Base-by-base conservation (phyloP, 441 rosid genomes). In the Jatropha podagrica region DNA sequence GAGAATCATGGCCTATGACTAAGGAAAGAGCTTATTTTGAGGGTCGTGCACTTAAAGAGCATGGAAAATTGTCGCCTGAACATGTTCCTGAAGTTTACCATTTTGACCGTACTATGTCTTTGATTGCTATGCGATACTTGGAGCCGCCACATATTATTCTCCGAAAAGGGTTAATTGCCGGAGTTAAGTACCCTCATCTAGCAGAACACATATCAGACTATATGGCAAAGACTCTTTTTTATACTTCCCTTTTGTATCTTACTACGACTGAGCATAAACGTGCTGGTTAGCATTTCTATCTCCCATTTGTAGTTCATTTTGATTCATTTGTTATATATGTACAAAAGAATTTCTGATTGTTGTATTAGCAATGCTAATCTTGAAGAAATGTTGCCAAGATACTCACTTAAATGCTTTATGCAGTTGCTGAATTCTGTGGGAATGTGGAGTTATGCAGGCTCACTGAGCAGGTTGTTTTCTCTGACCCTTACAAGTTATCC, bases 1-100 rank as follows among this genome's bases (percentile, higher is more conserved):
- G 99, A 67, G 99, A 93, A 71, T 88, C 98, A 0, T 95, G 97
- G 98, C 94, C 98, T 18, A 87, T 95, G 96, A 90, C 94, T 0
- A 93, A 91, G 84, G 97, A 93, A 80, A 82, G 98, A 74, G 92
- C 96, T 26, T 92, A 90, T 77, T 95, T 93, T 68, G 99, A 95
- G 83, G 88, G 87, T 3, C 4, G 77, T 17, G 85, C 93, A 13
- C 81, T 91, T 80, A 83, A 82, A 78, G 91, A 87, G 78, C 95
- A 92, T 49, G 92, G 94, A 20, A 70, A n/a, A 32, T 81, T 88
- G 74, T 85, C 92, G 49, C 91, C 92, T 0, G 86, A 83, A 74
- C 93, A 90, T 88, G 97, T 89, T 71, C 99, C 99, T 18, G 85
- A 92, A 81, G 90, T 95, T 69, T 92, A 95, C 79, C 98, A 93